A percentile compares a stretch with the other conserved stretches of the same genome.
Conservation (phyloP, 2,329 filamentous ascomycete species). For the Diaporthe batatas region DNA sequence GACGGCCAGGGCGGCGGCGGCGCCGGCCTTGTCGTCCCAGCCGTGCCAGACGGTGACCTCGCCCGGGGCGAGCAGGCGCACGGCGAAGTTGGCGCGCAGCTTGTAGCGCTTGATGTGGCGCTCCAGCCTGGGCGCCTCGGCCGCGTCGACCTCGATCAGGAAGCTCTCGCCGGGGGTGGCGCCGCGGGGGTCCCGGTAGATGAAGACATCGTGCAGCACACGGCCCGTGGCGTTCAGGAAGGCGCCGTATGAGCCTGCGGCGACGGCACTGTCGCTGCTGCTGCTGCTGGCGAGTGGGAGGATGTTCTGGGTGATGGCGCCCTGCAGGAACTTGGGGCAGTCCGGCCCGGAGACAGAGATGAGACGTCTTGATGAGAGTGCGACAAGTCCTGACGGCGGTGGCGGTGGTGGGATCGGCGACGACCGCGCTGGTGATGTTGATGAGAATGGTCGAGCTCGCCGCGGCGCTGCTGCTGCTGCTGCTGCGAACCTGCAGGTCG, state of each 20-base stretch:
- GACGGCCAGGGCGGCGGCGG: not conserved
- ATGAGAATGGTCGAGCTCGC: slow-evolving; percentile 14
- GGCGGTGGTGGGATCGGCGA: slow-evolving; percentile 53
- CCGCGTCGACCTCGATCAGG: slow-evolving; percentile 85
- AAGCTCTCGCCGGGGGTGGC: slow-evolving; percentile 63
- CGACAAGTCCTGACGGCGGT: slow-evolving; percentile 62
- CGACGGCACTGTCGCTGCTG: slow-evolving; percentile 41
- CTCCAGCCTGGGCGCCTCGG: slow-evolving; percentile 71
- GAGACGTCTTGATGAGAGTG: slow-evolving; percentile 80
- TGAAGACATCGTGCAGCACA: slow-evolving; percentile 89
- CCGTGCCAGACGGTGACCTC: slow-evolving; percentile 79
- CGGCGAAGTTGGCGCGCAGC: slow-evolving; percentile 81
- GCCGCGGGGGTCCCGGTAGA: slow-evolving; percentile 74
- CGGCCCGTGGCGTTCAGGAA: slow-evolving; percentile 90
- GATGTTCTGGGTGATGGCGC: slow-evolving; percentile 83
- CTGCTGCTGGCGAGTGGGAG: slow-evolving; percentile 54
- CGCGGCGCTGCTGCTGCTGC: not conserved
- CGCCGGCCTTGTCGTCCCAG: slow-evolving; percentile 71
- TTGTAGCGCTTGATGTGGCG: slow-evolving; percentile 88
- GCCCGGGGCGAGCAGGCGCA: slow-evolving; percentile 74
- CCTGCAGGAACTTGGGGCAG: slow-evolving; percentile 87
- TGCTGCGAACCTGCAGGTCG: slow-evolving; percentile 34
- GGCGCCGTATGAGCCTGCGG: slow-evolving; percentile 78
- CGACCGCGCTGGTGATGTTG: slow-evolving; percentile 44
- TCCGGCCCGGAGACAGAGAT: slow-evolving; percentile 85